Evolutionary conservation across 1,284 basidiomycete genomes (phyloP), one percentile per base, ranked within the genome.

Genomic region (Heimioporus retisporus): DNA sequence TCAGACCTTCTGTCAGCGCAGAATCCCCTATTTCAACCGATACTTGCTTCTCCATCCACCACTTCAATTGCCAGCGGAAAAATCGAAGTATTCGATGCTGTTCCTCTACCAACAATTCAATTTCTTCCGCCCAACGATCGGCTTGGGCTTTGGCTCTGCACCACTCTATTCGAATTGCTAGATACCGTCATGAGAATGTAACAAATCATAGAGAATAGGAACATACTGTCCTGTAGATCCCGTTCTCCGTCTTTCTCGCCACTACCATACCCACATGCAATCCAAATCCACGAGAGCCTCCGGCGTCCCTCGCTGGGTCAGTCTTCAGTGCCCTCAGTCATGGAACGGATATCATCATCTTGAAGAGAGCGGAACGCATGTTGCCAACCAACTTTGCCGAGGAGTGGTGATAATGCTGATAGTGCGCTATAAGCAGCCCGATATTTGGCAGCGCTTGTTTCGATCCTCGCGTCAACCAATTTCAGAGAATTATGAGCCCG

Each of bases 271-370:
- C 18, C 6, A 28, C 50, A 57, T 7, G 15, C 6, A 0, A 65
- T 6, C 65, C 60, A 63, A 14, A 66, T 66, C 61, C 65, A 66
- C 57, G n/a, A n/a, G n/a, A n/a, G n/a, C n/a, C n/a, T n/a, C n/a
- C n/a, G n/a, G n/a, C n/a, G n/a, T n/a, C 56, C 8, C 59, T 46
- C 1, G 42, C 59, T 3, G 7, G 4, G 2, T n/a, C n/a, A 1
- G 5, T 35, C 43, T 2, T 58, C 65, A 25, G 48, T 58, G 4
- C 60, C n/a, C 1, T 25, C 56, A 0, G 50, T 58, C 60, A 65
- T 54, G 6, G 18, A 46, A 23, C 23, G 31, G 10, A 63, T 51
- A 11, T 66, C 56, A 11, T 44, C 50, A 1, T 63, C 13, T 7
- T 42, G 21, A 14, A 66, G 57, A 13, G 3, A n/a, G 2, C 11